Base-by-base conservation (phyloP, 768 basidiomycete genomes). In the Mycena crocata region DNA sequence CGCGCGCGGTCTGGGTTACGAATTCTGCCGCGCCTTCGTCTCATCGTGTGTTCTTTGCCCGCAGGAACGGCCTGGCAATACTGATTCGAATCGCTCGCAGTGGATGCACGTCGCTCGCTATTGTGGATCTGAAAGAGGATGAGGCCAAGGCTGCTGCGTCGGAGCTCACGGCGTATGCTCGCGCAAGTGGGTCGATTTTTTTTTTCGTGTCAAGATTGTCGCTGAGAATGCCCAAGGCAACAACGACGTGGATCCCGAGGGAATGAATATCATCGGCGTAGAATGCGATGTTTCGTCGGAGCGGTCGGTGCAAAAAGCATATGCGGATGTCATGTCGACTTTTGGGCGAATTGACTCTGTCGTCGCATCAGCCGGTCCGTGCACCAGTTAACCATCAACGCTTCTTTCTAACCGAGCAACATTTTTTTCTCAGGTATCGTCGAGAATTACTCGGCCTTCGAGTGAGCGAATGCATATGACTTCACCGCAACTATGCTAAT, bases 241-340 rank as follows among this genome's bases (percentile, higher is more conserved):
- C 77, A 88, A 85, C 74, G 85, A 86, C 64, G 78, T 85, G 71
- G 79, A 85, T 69, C 79, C 80, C 31, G 84, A 86, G 57, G 86
- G 89, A 69, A 81, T 94, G 62, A 82, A 89, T 39, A 83, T 93
- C 58, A 83, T 94, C 39, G 94, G 93, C 24, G 73, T 96, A 37
- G 93, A 88, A 67, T 96, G 95, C 75, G 94, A 98, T 76, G 96
- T 99, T 28, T 87, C 94, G 1, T 90, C 90, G 31, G 96, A 98
- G 80, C 73, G 81, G 12, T 88, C 88, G 12, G 95, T 98, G 39
- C 86, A 93, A 74, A 84, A 84, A 23, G 91, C 91, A 13, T 96
- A 91, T 73, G 79, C 83, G 42, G 80, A 84, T 15, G 85, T 94
- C 59, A 84, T 93, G 70, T 83, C 85, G 28, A 89, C 84, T 44